Conservation (phyloP, 805 yeast genomes). For the Metschnikowia gruessii region DNA sequence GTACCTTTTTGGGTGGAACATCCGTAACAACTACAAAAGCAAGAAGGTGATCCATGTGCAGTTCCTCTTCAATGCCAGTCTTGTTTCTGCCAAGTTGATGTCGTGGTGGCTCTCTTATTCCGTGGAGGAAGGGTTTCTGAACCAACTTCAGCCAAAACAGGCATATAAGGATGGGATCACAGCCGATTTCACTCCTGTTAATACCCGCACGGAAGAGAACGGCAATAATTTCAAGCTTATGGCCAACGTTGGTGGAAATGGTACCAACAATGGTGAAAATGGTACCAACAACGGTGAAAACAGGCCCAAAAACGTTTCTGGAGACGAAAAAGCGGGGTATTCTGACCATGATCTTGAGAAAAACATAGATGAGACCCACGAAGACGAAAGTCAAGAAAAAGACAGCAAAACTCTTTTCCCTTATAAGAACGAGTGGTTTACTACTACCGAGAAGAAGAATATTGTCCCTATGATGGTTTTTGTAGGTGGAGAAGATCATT, state of each 20-base stretch:
- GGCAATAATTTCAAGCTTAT: no score
- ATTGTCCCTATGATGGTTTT: slow-evolving; percentile 61
- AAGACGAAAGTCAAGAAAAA: slow-evolving; percentile 2
- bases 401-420: slow-evolving; percentile 53
- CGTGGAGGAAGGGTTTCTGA: slow-evolving; percentile 39
- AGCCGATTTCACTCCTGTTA: slow-evolving; percentile 24
- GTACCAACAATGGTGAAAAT: no score
- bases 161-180: slow-evolving; percentile 32
- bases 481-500: slow-evolving; percentile 67
- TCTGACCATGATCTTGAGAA: slow-evolving; percentile 18
- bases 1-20: slow-evolving; percentile 85
- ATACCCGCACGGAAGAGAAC: slow-evolving; percentile 4
- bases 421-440: slow-evolving; percentile 53
- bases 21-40: slow-evolving; percentile 64
- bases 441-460: slow-evolving; percentile 22
- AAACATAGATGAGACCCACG: slow-evolving; percentile 17
- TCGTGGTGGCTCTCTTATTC: slow-evolving; percentile 77
- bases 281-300: no score
- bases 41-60: slow-evolving; percentile 61
- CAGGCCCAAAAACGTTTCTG: no score
- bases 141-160: slow-evolving; percentile 33
- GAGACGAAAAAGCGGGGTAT: background rate
- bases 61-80: slow-evolving; percentile 83
- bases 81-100: slow-evolving; percentile 77
- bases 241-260: no score